Conservation (phyloP, 1,284 basidiomycete species). For the Dichomitus squalens region DNA sequence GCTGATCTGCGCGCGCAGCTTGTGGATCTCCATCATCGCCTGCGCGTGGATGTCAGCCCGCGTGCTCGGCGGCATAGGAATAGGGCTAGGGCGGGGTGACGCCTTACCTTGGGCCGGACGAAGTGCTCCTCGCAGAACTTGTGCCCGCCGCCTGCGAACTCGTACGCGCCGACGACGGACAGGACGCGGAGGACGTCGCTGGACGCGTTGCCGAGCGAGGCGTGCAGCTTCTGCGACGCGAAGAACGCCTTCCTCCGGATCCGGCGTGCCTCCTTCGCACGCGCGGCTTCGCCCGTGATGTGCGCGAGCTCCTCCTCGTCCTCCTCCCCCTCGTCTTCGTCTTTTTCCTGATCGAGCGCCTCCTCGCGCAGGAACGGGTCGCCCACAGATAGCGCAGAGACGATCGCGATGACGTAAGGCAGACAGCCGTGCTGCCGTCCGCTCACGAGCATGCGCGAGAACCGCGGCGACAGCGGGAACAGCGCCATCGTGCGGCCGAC, state of each 20-base stretch:
- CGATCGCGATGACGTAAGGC: constrained; percentile 90
- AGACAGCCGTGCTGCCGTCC: constrained; percentile 92
- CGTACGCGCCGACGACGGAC: constrained; percentile 95
- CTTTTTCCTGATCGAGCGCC: constrained; percentile 48
- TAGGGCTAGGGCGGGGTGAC: not conserved
- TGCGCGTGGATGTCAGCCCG: not conserved
- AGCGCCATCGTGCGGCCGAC: constrained; percentile 90
- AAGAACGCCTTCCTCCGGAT: constrained; percentile 76
- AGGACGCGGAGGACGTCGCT: constrained; percentile 92
- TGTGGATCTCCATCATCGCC: constrained; percentile 99
- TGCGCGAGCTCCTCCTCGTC: constrained; percentile 49
- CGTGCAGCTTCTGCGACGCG: constrained; percentile 80
- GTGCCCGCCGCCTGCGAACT: constrained; percentile 81
- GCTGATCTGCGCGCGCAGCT: constrained; percentile 90
- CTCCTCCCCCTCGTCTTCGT: constrained; percentile 42
- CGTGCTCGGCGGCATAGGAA: not conserved
- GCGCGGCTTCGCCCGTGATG: constrained; percentile 60
- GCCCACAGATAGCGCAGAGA: constrained; percentile 92
- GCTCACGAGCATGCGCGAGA: constrained; percentile 92
- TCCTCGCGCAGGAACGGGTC: constrained; percentile 95
- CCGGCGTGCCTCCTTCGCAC: constrained; percentile 70
- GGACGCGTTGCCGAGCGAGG: constrained; percentile 78
- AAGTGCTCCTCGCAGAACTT: constrained; percentile 91
- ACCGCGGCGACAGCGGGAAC: constrained; percentile 92
- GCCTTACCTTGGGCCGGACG: constrained; percentile 86